phyloP scores from a whole-genome alignment of 441 rosid genomes.

The Biscutella laevigata region DNA sequence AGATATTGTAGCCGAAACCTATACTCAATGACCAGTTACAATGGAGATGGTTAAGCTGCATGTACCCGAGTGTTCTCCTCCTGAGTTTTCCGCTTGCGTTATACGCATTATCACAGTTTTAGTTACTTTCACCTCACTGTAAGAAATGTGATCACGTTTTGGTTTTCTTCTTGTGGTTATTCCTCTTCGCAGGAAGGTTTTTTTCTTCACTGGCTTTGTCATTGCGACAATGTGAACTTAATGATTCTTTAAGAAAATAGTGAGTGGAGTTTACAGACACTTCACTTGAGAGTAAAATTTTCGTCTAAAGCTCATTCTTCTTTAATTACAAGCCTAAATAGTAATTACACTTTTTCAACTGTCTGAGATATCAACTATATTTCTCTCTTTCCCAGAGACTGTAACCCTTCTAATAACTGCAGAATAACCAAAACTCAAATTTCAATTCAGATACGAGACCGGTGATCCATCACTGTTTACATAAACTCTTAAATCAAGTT shows the following conservation, averaged over 20 bases:
- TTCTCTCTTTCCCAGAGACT: neutral
- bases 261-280: constrained; percentile 7
- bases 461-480: constrained; percentile 11
- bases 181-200: constrained; percentile 13
- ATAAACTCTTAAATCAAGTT: constrained; percentile 9
- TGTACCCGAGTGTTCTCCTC: neutral
- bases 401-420: constrained; percentile 4
- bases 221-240: constrained; percentile 16
- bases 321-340: neutral
- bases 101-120: constrained; percentile 1
- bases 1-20: constrained; percentile 5
- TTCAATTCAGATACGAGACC: constrained; percentile 13
- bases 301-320: neutral
- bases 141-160: constrained; percentile 13
- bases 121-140: constrained; percentile 17
- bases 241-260: constrained; percentile 13
- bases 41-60: constrained; percentile 14
- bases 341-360: too few relatives aligned
- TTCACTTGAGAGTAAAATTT: neutral
- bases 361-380: too few relatives aligned
- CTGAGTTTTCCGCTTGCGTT: constrained; percentile 1
- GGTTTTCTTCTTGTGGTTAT: constrained; percentile 9
- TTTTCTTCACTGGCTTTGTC: constrained; percentile 18
- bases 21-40: neutral
- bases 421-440: neutral